Evolutionary conservation across 345 rosid genomes (phyloP), one percentile per base, ranked within the genome.

Genomic region (Camelina laxa): DNA sequence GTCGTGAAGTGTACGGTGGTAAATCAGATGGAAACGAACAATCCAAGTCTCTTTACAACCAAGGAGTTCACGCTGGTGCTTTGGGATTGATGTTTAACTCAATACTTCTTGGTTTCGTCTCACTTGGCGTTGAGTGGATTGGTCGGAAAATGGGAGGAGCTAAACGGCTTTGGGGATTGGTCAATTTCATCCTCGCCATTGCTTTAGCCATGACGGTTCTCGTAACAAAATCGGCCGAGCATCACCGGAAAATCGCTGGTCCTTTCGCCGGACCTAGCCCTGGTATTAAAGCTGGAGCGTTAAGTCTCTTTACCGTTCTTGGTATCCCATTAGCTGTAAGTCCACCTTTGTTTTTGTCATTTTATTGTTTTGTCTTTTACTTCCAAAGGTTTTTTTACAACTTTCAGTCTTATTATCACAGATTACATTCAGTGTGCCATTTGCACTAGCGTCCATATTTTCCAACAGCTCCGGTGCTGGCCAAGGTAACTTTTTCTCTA

Each of bases 1-100:
- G 96, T 41, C 79, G 89, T 27, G 93, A 93, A 80, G 93, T 93
- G 67, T 93, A 84, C 84, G 98, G 98, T 1, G 97, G 98, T 0
- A 6, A 59, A 1, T 77, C 88, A 0, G 56, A 56, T 1, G 90
- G 95, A 6, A 15, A 14, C 0, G 61, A 48, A 2, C 36, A 9
- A 1, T 2, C 15, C 0, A 73, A 69, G 71, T 75, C 48, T 42
- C 17, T 86, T 30, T 93, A 87, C 19, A 83, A 82, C 14, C 53
- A 39, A 3, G 98, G 98, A 1, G 95, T 92, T 4, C 84, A 85
- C 6, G 77, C 85, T 1, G 98, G 98, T 13, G 81, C 98, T 33
- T 54, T 91, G 70, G 98, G 98, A 0, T 72, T 93, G 42, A 75
- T 93, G 91, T 74, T 87, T 2, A 85, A 93, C 76, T 81, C 98